Evolutionary conservation across 164 flowering plant species (phyloP).

Genomic region (Umbilicus rupestris): DNA sequence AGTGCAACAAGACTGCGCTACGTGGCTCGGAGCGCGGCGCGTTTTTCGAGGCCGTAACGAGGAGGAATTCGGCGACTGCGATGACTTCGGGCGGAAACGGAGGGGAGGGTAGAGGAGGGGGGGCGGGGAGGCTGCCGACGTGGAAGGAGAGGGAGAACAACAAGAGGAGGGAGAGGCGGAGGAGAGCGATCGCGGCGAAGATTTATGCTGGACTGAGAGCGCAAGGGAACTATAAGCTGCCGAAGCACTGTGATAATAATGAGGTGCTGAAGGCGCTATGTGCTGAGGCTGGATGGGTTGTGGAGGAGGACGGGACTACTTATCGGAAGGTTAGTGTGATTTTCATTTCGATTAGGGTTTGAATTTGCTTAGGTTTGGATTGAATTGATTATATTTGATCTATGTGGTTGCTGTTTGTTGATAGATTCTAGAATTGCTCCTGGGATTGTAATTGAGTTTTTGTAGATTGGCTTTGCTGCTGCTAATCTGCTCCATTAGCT

Average conservation of each 20-base stretch:
- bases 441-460: not conserved
- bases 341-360: not conserved
- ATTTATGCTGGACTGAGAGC: slow-evolving; percentile 7
- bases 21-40: too few relatives aligned
- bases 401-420: not conserved
- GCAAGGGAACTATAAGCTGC: slow-evolving; percentile 7
- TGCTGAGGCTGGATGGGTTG: slow-evolving; percentile 10
- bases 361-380: not conserved
- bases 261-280: slow-evolving; percentile 9
- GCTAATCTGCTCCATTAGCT: too few relatives aligned
- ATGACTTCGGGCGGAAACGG: not conserved
- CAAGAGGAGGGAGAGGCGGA: slow-evolving; percentile 10
- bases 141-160: slow-evolving; percentile 12
- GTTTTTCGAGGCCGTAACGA: too few relatives aligned
- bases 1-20: too few relatives aligned
- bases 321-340: slow-evolving; percentile 1
- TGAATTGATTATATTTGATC: not conserved
- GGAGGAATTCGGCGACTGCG: not conserved
- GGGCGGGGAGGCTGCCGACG: slow-evolving; percentile 7
- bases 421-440: too few relatives aligned
- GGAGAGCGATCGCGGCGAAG: slow-evolving; percentile 10
- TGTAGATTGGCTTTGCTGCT: too few relatives aligned
- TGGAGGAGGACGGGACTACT: slow-evolving; percentile 10
- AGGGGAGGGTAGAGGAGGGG: not conserved
- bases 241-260: slow-evolving; percentile 11